Evolutionary conservation across 2,329 filamentous ascomycete species (phyloP).

Genomic region (Aurifilum marmelostoma): DNA sequence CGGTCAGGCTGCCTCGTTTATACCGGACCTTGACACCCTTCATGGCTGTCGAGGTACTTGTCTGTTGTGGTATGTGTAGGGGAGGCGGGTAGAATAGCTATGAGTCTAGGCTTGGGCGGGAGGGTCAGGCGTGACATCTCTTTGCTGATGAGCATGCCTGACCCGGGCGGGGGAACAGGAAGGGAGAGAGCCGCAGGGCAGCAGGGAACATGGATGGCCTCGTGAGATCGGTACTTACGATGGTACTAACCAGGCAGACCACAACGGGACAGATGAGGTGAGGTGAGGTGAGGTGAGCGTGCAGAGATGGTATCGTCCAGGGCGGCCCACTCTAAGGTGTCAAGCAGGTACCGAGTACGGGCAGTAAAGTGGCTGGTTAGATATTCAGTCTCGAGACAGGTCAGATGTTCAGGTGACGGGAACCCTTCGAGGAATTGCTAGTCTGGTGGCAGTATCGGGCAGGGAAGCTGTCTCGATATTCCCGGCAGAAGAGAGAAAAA

Average conservation of each 20-base stretch:
- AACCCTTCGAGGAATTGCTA: neutral
- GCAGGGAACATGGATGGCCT: neutral
- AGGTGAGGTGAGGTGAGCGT: constrained; percentile 11
- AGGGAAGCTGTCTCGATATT: neutral
- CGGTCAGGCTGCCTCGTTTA: neutral
- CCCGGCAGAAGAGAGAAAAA: neutral
- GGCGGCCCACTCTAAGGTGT: neutral
- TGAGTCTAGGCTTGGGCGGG: neutral
- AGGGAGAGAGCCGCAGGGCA: constrained; percentile 3
- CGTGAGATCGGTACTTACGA: neutral
- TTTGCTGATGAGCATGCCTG: constrained; percentile 1
- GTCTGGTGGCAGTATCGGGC: neutral
- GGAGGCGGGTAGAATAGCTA: neutral
- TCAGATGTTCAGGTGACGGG: neutral
- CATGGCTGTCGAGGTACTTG: neutral
- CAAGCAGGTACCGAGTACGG: neutral
- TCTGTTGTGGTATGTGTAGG: neutral
- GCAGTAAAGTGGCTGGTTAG: neutral
- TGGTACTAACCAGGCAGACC: constrained; percentile 12
- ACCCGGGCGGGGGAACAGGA: constrained; percentile 5
- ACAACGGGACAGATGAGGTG: neutral
- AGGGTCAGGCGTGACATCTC: constrained; percentile 3
- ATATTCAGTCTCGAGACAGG: neutral
- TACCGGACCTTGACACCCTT: neutral
- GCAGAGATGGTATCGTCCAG: neutral